Evolutionary conservation across 345 rosid species (phyloP).

Genomic region (Melaleuca quinquenervia): DNA sequence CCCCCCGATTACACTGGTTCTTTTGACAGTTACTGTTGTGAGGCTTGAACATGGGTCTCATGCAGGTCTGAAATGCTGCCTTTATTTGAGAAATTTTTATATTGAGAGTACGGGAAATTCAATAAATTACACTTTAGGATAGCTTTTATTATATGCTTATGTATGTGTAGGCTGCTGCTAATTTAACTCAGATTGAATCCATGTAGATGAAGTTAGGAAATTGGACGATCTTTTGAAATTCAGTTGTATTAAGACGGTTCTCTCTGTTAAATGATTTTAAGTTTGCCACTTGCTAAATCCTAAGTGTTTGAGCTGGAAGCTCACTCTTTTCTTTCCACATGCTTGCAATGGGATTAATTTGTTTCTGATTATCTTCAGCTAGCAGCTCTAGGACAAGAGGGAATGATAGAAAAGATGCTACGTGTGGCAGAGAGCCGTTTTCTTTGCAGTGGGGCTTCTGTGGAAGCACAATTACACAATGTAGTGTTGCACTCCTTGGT

Average conservation of each 20-base stretch:
- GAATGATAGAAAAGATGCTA: conserved; percentile 54
- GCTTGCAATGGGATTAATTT: background rate
- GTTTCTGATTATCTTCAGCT: conserved; percentile 31
- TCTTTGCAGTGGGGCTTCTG: conserved; percentile 11
- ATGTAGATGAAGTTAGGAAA: background rate
- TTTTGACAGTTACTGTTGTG: background rate
- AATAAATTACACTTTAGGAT: no score
- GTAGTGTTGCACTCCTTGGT: conserved; percentile 54
- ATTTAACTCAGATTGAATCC: background rate
- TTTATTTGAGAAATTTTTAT: no score
- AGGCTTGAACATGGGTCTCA: background rate
- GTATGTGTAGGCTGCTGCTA: background rate
- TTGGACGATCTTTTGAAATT: background rate
- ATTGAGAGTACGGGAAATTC: no score
- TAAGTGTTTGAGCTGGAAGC: background rate
- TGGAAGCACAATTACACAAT: conserved; percentile 43
- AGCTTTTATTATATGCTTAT: background rate
- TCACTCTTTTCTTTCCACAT: background rate
- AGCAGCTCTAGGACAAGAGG: conserved; percentile 69
- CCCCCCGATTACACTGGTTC: background rate
- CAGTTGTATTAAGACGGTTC: background rate
- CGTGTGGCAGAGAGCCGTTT: conserved; percentile 35
- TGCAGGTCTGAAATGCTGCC: background rate
- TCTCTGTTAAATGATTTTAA: background rate
- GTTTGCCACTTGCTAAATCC: background rate